Evolutionary conservation across 495 filamentous ascomycete species (phyloP).

Genomic region (Penicillium herquei): DNA sequence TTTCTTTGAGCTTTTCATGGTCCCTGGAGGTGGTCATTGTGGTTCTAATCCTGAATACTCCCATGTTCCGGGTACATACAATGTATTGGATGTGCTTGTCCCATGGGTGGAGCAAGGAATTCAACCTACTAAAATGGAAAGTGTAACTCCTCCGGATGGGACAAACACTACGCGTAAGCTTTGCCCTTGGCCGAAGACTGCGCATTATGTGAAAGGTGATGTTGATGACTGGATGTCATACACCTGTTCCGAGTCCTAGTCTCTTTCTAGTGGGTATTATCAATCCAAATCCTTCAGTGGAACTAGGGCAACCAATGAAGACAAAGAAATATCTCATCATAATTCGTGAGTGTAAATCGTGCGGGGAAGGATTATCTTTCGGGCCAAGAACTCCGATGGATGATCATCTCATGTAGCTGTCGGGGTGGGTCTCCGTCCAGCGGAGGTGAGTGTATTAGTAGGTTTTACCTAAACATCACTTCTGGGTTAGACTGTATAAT

Average conservation of each 20-base stretch:
- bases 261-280: too few species aligned
- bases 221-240: not conserved
- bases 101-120: slow-evolving; percentile 31
- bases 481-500: not conserved
- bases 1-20: slow-evolving; percentile 30
- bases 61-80: slow-evolving; percentile 32
- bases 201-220: slow-evolving; percentile 3
- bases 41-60: slow-evolving; percentile 30
- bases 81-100: slow-evolving; percentile 27
- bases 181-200: slow-evolving; percentile 38
- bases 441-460: too few species aligned
- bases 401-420: not conserved
- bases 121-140: slow-evolving; percentile 21
- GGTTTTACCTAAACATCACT: not conserved
- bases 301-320: too few species aligned
- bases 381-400: not conserved
- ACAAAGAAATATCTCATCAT: too few species aligned
- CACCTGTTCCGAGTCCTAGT: not conserved
- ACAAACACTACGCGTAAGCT: slow-evolving; percentile 31
- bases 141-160: slow-evolving; percentile 27
- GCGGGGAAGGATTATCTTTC: not conserved
- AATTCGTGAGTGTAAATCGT: too few species aligned
- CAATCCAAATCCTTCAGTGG: too few species aligned
- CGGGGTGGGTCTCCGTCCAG: not conserved
- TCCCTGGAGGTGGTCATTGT: slow-evolving; percentile 36